phyloP scores from a whole-genome alignment of 495 filamentous ascomycete genomes.

The Trichoderma asperelloides region DNA sequence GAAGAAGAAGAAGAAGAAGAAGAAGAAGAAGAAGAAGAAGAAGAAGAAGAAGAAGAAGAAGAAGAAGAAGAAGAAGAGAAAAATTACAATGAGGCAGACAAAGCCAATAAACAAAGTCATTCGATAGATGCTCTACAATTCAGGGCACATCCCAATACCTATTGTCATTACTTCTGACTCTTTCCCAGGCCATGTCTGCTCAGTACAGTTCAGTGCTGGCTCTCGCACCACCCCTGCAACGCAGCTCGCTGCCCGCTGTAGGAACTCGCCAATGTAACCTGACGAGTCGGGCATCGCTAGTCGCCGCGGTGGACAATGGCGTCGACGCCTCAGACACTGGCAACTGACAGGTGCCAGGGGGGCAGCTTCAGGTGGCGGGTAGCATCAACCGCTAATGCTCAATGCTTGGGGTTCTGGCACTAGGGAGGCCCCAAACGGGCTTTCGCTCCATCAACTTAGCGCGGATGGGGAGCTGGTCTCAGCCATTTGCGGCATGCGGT shows the following conservation, averaged over 20 bases:
- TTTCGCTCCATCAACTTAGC: too few relatives aligned
- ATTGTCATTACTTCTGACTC: too few relatives aligned
- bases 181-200: too few relatives aligned
- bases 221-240: too few relatives aligned
- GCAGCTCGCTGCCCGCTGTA: too few relatives aligned
- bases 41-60: neutral
- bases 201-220: too few relatives aligned
- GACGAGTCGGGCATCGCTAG: neutral
- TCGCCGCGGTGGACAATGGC: neutral
- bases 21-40: neutral
- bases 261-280: neutral
- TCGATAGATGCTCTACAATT: too few relatives aligned
- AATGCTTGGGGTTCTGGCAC: neutral
- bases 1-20: neutral
- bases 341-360: constrained; percentile 4
- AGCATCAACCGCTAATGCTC: neutral
- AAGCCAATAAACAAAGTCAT: too few relatives aligned
- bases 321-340: neutral
- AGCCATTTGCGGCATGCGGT: too few relatives aligned
- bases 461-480: too few relatives aligned
- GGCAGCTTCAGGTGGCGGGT: neutral
- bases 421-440: neutral
- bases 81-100: neutral
- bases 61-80: neutral
- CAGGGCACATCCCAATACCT: too few relatives aligned